A percentile compares a stretch with the other conserved stretches of the same genome.
Evolutionary conservation across 2,329 filamentous ascomycete species (phyloP).

Genomic region (Trichophyton mentagrophytes): DNA sequence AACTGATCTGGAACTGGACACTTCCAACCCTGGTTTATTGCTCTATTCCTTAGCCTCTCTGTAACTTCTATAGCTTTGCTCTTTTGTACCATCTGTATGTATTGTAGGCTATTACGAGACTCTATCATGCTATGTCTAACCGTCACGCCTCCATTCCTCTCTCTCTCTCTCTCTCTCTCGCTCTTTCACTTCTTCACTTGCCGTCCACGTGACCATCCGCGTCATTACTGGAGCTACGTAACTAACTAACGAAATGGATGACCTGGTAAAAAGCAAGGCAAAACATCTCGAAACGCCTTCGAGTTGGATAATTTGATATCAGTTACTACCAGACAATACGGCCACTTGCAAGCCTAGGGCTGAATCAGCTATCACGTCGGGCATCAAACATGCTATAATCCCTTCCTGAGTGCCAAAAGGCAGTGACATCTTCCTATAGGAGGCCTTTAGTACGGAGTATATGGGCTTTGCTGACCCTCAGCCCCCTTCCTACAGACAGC

Average conservation of each 20-base stretch:
- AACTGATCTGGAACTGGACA: neutral
- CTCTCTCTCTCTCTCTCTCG: neutral
- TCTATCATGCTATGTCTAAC: neutral
- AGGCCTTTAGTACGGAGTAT: neutral
- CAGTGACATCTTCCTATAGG: neutral
- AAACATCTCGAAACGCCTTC: neutral
- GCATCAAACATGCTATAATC: constrained; percentile 1
- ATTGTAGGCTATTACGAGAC: neutral
- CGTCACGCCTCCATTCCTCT: neutral
- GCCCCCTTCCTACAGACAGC: neutral
- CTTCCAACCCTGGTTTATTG: neutral
- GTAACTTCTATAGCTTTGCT: constrained; percentile 1
- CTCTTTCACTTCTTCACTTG: neutral
- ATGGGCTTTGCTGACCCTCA: neutral
- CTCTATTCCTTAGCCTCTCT: neutral
- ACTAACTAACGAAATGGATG: neutral
- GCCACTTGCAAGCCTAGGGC: neutral
- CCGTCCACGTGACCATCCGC: neutral
- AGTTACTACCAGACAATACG: neutral
- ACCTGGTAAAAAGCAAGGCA: neutral
- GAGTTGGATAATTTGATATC: neutral
- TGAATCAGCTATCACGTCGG: neutral
- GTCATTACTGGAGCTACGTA: neutral
- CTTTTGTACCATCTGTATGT: neutral
- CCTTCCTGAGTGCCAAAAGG: neutral